Base-by-base conservation (phyloP, 768 basidiomycete species). In the Tubosaeta sp. region DNA sequence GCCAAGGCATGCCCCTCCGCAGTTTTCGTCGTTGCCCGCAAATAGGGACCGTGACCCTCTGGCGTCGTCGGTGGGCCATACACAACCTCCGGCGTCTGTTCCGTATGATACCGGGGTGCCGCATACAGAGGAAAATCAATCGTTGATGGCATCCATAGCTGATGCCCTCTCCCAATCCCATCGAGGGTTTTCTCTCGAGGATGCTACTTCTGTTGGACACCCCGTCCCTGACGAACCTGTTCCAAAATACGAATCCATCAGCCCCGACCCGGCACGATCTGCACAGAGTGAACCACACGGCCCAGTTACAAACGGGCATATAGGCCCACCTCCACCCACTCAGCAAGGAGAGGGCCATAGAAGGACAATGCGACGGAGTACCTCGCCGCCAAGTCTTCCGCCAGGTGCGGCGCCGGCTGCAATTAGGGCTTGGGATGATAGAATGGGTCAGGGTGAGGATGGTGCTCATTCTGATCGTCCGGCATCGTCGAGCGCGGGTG, bases 11-110 rank as follows among this genome's bases (percentile, higher is more conserved):
- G 9, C 51, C 14, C 1, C 51, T 8, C 46, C 52, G 0, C 75
- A 82, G 14, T 88, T 86, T 59, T 82, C 83, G 25, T 89, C 88
- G 1, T 81, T 88, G 68, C 86, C 56, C 29, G 32, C 85, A 0
- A 76, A n/a, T 76, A 80, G 53, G 65, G 67, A 51, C 59, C 71
- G 70, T 29, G 75, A 74, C 27, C 60, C 58, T 9, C 53, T 19
- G 3, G 26, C 12, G 12, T 62, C 71, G 0, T 50, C 42, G 4
- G n/a, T 44, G 22, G 53, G 50, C 17, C 38, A 51, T 4, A n/a
- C 39, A 12, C 44, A 32, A n/a, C 55, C 55, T 13, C 37, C 65
- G 3, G 5, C 44, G 14, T 32, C 61, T 5, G 17, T 19, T n/a
- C 57, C 55, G 5, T 38, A 53, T 26, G 52, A 61, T 17, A 32